Base-by-base conservation (phyloP, 768 basidiomycete species). In the Hirschioporus abietinus region DNA sequence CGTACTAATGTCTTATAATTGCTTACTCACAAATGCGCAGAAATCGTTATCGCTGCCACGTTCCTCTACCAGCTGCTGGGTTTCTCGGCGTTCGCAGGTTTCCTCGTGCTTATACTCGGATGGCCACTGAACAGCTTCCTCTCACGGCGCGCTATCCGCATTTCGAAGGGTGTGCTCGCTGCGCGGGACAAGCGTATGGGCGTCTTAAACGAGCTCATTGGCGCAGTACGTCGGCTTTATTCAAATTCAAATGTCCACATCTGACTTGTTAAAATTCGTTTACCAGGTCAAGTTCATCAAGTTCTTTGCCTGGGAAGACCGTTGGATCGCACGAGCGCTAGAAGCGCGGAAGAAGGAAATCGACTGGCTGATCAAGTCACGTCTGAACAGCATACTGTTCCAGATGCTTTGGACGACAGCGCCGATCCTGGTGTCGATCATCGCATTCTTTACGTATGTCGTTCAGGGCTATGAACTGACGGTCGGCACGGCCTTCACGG, bases 41-140 rank as follows among this genome's bases (percentile, higher is more conserved):
- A 95, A 72, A 85, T 95, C 35, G 67, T 88, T 66, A 86, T 95
- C 42, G 93, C 89, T 6, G 80, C 84, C 0, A 66, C 81, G 10
- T 93, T 94, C 77, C 81, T 95, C 35, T 95, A 93, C 79, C 85
- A 89, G 92, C 77, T 92, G 15, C 82, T 91, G 0, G 88, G 88
- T 0, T 76, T 81, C 70, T 86, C 88, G 18, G 91, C 93, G 0
- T 93, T 94, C 68, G 84, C 89, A 1, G 93, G 92, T 0, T 87
- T 92, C 74, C 66, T 86, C n/a, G 82, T 90, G 15, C 77, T 94
- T 4, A 63, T 88, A 24, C 74, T 88, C 23, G 85, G 85, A 7
- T 88, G 86, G 81, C 92, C 92, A 0, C 73, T 93, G 66, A 94
- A 93, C 75, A 87, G 84, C 64, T 83, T 79, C 70, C 75, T 93